Conservation (phyloP, 768 basidiomycete species). For the Boletus sp. region DNA sequence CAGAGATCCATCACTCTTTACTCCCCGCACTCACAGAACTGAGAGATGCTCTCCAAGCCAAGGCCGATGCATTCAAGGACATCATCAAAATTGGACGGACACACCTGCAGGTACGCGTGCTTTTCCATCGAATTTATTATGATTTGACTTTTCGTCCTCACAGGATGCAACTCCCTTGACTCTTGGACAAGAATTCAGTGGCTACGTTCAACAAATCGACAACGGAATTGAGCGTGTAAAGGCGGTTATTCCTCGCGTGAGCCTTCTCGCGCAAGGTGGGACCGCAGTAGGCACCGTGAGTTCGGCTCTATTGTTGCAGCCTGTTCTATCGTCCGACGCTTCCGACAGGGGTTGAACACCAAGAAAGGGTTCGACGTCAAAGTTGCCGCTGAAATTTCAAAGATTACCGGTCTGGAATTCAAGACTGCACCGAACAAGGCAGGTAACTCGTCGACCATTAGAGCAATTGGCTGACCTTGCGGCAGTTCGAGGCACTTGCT, state of each 20-base stretch:
- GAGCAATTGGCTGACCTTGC: slow-evolving; percentile 4
- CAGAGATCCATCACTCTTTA: slow-evolving; percentile 75
- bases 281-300: slow-evolving; percentile 97
- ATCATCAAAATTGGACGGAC: slow-evolving; percentile 99
- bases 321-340: slow-evolving; percentile 7
- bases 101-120: slow-evolving; percentile 68
- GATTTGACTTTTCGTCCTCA: slow-evolving; percentile 1
- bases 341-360: slow-evolving; percentile 86
- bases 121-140: neutral
- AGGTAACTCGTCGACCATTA: slow-evolving; percentile 11
- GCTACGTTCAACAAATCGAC: slow-evolving; percentile 92
- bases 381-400: slow-evolving; percentile 88
- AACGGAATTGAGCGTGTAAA: slow-evolving; percentile 88
- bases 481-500: slow-evolving; percentile 94
- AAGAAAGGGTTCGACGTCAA: slow-evolving; percentile 95
- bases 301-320: neutral
- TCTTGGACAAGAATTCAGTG: slow-evolving; percentile 97
- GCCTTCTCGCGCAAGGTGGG: slow-evolving; percentile 92
- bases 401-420: slow-evolving; percentile 87
- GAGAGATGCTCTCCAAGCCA: slow-evolving; percentile 78
- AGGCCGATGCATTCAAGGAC: slow-evolving; percentile 78
- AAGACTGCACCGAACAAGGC: slow-evolving; percentile 98
- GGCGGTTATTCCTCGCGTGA: slow-evolving; percentile 79
- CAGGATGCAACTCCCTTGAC: slow-evolving; percentile 97
- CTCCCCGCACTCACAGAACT: slow-evolving; percentile 86